A percentile compares a stretch with the other conserved stretches of the same genome.
These are phyloP conservation scores for Diutina scorzettiae DNA, from an alignment of 1,139 yeast genomes.

Conservation along the genomic window DNA sequence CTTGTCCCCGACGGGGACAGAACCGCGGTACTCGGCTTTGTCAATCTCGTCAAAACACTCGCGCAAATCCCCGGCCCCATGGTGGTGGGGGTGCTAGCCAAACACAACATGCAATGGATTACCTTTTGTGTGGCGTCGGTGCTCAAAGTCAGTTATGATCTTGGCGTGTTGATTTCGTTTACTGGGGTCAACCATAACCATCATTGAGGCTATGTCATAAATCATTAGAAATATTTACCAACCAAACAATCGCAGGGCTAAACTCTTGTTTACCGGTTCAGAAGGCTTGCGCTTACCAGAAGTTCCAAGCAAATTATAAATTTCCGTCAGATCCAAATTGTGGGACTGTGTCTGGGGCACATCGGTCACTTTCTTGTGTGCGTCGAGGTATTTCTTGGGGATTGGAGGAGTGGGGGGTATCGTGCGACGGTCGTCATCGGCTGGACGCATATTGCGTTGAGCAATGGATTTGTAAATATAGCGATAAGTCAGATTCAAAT, in stretches of 20 bases:
- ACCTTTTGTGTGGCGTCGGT: constrained; percentile 28
- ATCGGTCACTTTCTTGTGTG: not conserved
- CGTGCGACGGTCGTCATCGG: not conserved
- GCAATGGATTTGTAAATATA: constrained; percentile 28
- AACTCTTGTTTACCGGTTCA: not conserved
- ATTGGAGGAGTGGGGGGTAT: constrained; percentile 2
- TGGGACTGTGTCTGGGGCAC: not conserved
- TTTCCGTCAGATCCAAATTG: not conserved
- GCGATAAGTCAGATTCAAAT: constrained; percentile 14
- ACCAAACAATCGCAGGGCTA: constrained; percentile 2
- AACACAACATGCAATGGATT: constrained; percentile 23
- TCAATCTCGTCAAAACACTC: constrained; percentile 28
- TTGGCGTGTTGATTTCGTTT: constrained; percentile 27
- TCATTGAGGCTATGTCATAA: constrained; percentile 7
- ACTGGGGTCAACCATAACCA: constrained; percentile 17
- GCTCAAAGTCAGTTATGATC: constrained; percentile 26
- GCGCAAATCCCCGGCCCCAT: constrained; percentile 30
- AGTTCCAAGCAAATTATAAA: constrained; percentile 1
- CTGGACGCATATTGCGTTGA: constrained; percentile 16
- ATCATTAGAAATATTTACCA: constrained; percentile 4
- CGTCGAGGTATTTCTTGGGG: constrained; percentile 2
- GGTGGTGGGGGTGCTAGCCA: constrained; percentile 24
- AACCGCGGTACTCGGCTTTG: constrained; percentile 29
- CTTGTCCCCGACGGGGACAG: constrained; percentile 24
- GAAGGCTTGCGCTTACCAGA: not conserved